phyloP scores from a whole-genome alignment of 1,139 yeast genomes.

The Geotrichum macrosporum region DNA sequence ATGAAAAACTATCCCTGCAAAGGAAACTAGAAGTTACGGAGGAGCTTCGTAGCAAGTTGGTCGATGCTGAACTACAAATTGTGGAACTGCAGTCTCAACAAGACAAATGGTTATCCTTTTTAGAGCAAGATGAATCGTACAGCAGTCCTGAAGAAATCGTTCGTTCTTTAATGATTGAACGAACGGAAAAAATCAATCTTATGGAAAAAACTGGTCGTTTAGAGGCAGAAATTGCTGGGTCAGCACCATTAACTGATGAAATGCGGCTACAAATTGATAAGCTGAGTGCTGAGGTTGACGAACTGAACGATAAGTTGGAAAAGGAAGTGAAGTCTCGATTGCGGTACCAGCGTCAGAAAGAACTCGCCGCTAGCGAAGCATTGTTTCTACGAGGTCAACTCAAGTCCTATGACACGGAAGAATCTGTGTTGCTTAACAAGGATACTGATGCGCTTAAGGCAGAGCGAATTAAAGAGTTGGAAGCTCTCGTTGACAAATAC shows the following conservation, averaged over 20 bases:
- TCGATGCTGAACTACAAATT: slow-evolving; percentile 52
- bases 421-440: slow-evolving; percentile 29
- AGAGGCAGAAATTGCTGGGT: slow-evolving; percentile 34
- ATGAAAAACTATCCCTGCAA: slow-evolving; percentile 46
- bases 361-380: slow-evolving; percentile 58
- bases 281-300: slow-evolving; percentile 39
- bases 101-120: slow-evolving; percentile 38
- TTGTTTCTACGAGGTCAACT: slow-evolving; percentile 52
- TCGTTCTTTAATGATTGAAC: slow-evolving; percentile 32
- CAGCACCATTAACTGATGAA: slow-evolving; percentile 33
- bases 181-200: slow-evolving; percentile 36
- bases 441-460: slow-evolving; percentile 28
- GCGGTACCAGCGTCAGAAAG: slow-evolving; percentile 52
- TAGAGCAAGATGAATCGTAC: slow-evolving; percentile 33
- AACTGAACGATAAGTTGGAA: slow-evolving; percentile 35
- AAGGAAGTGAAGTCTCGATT: slow-evolving; percentile 39
- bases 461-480: slow-evolving; percentile 44
- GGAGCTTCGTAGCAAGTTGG: slow-evolving; percentile 45
- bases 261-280: slow-evolving; percentile 37
- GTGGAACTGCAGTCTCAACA: slow-evolving; percentile 46
- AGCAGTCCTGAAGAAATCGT: slow-evolving; percentile 37
- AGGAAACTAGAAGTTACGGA: slow-evolving; percentile 45
- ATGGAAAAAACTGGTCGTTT: slow-evolving; percentile 36
- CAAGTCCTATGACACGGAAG: slow-evolving; percentile 39
- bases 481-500: slow-evolving; percentile 53